Base-by-base conservation (phyloP, 768 basidiomycete genomes). In the Boletus tomentosulus region DNA sequence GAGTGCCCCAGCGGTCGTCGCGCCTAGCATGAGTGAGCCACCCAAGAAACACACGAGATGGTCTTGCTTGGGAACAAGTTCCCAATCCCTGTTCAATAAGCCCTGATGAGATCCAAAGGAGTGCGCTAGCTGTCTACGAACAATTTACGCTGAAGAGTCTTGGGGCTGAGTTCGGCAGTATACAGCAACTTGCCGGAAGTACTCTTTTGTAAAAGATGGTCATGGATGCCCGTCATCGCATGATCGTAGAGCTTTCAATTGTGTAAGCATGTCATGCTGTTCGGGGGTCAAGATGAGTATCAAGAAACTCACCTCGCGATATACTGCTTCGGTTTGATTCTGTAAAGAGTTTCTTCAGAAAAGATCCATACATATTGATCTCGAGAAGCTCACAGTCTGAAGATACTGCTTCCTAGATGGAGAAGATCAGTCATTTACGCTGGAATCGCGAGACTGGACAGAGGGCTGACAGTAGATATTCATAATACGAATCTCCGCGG, bases 31-130 rank as follows among this genome's bases (percentile, higher is more conserved):
- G 52, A 98, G 81, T 1, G 90, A 90, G 3, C 93, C 95, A 19
- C 87, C 92, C 33, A 98, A 74, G 82, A 97, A 98, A 72, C 95
- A 98, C 3, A 90, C 93, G 33, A 98, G 82, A 66, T 97, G 95
- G 66, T 98, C 95, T 74, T 98, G 95, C 66, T 97, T 96, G 10
- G 89, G 89, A 10, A 78, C 77, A 27, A 89, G 73, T 16, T 80
- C 79, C 92, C 91, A 94, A 33, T 74, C 72, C 25, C 89, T 90
- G 59, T 28, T 15, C 48, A 48, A 37, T 6, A 34, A 34, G 33
- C 12, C 4, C 13, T 13, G 35, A 46, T 42, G 24, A 42, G 11
- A 19, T 30, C n/a, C 19, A 28, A 28, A 24, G 50, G 24, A 43
- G 16, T 43, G 30, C 15, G 25, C 4, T 41, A 27, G 49, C 34